A percentile compares a stretch with the other conserved stretches of the same genome.
These are phyloP conservation scores for Leptomonas seymouri DNA, from an alignment of 208 protist species.

Conservation along the genomic window DNA sequence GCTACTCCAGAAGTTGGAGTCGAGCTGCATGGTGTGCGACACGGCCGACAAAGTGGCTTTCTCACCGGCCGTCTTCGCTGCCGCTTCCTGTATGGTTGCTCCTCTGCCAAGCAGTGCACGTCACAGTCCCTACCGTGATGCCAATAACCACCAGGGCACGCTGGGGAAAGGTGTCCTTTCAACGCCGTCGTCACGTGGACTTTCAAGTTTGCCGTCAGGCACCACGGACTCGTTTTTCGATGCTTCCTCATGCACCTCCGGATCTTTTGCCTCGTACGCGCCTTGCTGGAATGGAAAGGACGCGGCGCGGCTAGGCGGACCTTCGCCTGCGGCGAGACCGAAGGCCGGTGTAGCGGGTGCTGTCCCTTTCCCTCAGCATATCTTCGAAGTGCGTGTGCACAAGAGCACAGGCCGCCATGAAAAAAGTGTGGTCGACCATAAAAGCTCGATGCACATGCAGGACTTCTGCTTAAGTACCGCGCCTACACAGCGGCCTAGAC, in stretches of 20 bases:
- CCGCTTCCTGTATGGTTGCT: background rate
- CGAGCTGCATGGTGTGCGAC: background rate
- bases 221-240: background rate
- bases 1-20: slow-evolving; percentile 7
- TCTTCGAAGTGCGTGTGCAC: slow-evolving; percentile 10
- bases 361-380: background rate
- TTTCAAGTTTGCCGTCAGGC: background rate
- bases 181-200: background rate
- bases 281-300: background rate
- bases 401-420: background rate
- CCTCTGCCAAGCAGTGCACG: background rate
- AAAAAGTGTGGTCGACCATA: background rate
- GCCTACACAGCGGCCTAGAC: too few species aligned
- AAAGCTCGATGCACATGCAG: too few species aligned
- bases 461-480: too few species aligned
- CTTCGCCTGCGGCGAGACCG: too few species aligned
- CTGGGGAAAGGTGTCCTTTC: background rate
- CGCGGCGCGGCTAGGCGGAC: too few species aligned
- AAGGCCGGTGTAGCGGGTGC: background rate
- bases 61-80: background rate
- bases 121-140: background rate
- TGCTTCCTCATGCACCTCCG: background rate
- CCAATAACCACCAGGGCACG: background rate
- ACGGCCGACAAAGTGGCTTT: background rate
- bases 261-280: background rate